Percentiles rank a stretch among this genome's conserved stretches.
Evolutionary conservation across 1,139 yeast species (phyloP).

Genomic region (Saccharomyces hybrid): DNA sequence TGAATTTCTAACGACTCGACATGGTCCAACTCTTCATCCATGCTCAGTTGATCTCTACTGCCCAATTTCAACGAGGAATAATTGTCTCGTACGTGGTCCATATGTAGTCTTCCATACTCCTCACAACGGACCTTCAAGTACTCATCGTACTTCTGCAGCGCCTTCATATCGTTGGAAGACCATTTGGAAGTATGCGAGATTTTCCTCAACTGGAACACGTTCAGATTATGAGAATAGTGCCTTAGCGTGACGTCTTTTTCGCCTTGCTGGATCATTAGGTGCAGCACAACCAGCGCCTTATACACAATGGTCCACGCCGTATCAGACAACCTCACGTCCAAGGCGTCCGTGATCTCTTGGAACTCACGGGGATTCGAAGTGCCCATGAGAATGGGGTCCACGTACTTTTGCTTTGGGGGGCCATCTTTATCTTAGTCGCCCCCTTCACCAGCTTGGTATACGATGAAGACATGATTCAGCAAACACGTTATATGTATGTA

Average conservation of each 20-base stretch:
- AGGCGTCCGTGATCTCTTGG: conserved; percentile 57
- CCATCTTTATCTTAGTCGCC: conserved; percentile 70
- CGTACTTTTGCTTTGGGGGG: conserved; percentile 95
- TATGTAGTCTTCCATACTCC: conserved; percentile 55
- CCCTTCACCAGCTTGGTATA: conserved; percentile 50
- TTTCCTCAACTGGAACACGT: conserved; percentile 42
- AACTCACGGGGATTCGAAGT: conserved; percentile 57
- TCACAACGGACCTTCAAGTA: conserved; percentile 63
- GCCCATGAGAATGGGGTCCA: conserved; percentile 83
- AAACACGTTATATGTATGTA: not conserved
- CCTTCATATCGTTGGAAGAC: conserved; percentile 50
- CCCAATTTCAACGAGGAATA: conserved; percentile 49
- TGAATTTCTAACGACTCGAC: conserved; percentile 79
- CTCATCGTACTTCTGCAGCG: conserved; percentile 59
- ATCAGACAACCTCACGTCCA: conserved; percentile 59
- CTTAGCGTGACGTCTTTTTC: conserved; percentile 50
- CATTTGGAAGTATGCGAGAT: conserved; percentile 27
- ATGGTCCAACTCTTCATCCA: conserved; percentile 41
- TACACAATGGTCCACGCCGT: conserved; percentile 85
- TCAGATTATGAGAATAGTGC: conserved; percentile 52
- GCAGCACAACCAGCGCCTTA: conserved; percentile 76
- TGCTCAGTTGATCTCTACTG: not conserved
- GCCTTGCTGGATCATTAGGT: conserved; percentile 76
- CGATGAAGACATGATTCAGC: conserved; percentile 6
- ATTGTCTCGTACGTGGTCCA: conserved; percentile 66